Percentiles rank a stretch among this genome's conserved stretches.
Evolutionary conservation across 139 green algal genomes (phyloP).

Genomic region (Chlorella sp.): DNA sequence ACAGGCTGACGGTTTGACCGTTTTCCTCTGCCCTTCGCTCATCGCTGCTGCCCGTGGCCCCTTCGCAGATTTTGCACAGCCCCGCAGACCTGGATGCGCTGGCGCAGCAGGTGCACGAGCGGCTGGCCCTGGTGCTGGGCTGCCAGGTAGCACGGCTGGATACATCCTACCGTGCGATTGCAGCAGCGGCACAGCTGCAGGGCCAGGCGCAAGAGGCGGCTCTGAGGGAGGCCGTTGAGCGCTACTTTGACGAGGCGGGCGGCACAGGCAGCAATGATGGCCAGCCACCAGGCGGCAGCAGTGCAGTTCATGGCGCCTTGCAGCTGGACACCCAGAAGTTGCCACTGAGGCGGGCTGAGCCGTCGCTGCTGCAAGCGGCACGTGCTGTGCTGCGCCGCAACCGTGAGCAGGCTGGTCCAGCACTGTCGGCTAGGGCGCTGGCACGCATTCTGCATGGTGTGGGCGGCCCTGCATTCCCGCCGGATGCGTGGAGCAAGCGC

Average conservation of each 20-base stretch:
- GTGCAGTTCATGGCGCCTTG: neutral
- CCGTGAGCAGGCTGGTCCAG: conserved; percentile 15
- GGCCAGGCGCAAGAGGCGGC: conserved; percentile 49
- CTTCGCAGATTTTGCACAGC: conserved; percentile 29
- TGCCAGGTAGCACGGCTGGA: conserved; percentile 60
- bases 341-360: conserved; percentile 27
- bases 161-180: conserved; percentile 42
- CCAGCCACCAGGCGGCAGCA: neutral
- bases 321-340: conserved; percentile 36
- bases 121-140: conserved; percentile 38
- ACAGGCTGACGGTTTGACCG: too few relatives aligned
- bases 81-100: conserved; percentile 43
- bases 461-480: conserved; percentile 64
- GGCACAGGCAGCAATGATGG: neutral
- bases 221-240: conserved; percentile 44
- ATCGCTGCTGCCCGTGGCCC: neutral
- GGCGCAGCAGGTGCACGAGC: conserved; percentile 38
- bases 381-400: conserved; percentile 30
- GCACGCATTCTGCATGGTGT: conserved; percentile 78
- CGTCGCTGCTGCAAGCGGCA: conserved; percentile 26
- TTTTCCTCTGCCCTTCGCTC: too few relatives aligned
- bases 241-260: conserved; percentile 62
- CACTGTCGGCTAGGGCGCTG: conserved; percentile 41
- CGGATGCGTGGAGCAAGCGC: conserved; percentile 58
- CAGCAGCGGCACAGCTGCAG: conserved; percentile 15